Evolutionary conservation across 192 early-diverging fungal genomes (phyloP).

Genomic region (Cetraspora pellucida): DNA sequence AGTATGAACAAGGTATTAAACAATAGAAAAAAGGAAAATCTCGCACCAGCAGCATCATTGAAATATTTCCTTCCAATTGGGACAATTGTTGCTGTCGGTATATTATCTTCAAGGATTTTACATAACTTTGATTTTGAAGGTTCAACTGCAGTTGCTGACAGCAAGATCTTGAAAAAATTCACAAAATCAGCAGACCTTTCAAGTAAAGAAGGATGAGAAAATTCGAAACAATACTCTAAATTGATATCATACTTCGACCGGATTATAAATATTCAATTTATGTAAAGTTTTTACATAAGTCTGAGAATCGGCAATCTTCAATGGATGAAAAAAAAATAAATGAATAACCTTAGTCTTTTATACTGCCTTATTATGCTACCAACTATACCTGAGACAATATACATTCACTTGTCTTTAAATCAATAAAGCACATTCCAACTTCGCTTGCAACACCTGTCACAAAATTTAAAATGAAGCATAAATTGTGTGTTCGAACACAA

Average conservation of each 20-base stretch:
- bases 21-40: slow-evolving; percentile 28
- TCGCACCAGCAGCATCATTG: slow-evolving; percentile 50
- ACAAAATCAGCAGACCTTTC: neutral
- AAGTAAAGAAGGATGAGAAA: neutral
- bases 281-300: slow-evolving; percentile 65
- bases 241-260: slow-evolving; percentile 52
- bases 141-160: slow-evolving; percentile 54
- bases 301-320: slow-evolving; percentile 64
- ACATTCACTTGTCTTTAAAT: slow-evolving; percentile 60
- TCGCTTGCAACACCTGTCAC: slow-evolving; percentile 50
- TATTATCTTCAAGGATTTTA: slow-evolving; percentile 47
- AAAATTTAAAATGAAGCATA: neutral
- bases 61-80: slow-evolving; percentile 61
- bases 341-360: neutral
- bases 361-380: neutral
- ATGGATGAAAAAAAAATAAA: neutral
- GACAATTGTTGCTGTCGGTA: slow-evolving; percentile 48
- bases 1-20: neutral
- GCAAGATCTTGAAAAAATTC: slow-evolving; percentile 45
- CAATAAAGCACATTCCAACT: slow-evolving; percentile 63
- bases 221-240: neutral
- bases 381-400: slow-evolving; percentile 60
- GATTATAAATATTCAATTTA: slow-evolving; percentile 58
- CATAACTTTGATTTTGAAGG: slow-evolving; percentile 56
- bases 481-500: too few relatives aligned